Evolutionary conservation across 1,284 basidiomycete species (phyloP).

Genomic region (Golubevia sp.): DNA sequence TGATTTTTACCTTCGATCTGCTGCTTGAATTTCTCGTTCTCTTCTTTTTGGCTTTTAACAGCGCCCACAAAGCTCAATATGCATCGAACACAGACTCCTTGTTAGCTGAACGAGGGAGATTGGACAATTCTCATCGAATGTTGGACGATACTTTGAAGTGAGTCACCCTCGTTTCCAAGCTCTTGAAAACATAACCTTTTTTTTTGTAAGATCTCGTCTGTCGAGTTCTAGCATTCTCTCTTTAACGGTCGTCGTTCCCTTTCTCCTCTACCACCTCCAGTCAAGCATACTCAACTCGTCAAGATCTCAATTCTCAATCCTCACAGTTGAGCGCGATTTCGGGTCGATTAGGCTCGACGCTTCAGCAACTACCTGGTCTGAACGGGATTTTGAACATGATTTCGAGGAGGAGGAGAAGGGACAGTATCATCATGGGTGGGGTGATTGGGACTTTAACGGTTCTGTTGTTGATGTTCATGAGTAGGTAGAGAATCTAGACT

Average conservation of each 20-base stretch:
- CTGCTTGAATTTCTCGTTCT: background rate
- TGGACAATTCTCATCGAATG: constrained; percentile 92
- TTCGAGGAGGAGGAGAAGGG: constrained; percentile 37
- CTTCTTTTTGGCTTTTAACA: constrained; percentile 23
- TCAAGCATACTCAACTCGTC: constrained; percentile 1
- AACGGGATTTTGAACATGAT: constrained; percentile 53
- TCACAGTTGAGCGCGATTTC: background rate
- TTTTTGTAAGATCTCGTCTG: background rate
- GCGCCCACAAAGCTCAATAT: constrained; percentile 72
- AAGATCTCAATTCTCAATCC: background rate
- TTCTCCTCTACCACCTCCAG: background rate
- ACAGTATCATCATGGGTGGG: constrained; percentile 46
- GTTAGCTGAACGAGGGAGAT: constrained; percentile 81
- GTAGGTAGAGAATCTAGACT: too few relatives aligned
- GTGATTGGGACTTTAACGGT: constrained; percentile 41
- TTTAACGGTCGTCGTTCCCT: too few relatives aligned
- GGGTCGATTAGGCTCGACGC: constrained; percentile 11
- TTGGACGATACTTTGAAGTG: constrained; percentile 89
- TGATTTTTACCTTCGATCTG: background rate
- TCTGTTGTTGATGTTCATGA: constrained; percentile 33
- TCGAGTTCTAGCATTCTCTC: background rate
- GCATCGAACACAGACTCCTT: constrained; percentile 83
- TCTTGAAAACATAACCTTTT: constrained; percentile 4
- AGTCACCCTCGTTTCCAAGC: constrained; percentile 46
- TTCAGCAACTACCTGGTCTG: constrained; percentile 51